phyloP scores from a whole-genome alignment of 495 filamentous ascomycete species.

The Penicillium pancosmium region DNA sequence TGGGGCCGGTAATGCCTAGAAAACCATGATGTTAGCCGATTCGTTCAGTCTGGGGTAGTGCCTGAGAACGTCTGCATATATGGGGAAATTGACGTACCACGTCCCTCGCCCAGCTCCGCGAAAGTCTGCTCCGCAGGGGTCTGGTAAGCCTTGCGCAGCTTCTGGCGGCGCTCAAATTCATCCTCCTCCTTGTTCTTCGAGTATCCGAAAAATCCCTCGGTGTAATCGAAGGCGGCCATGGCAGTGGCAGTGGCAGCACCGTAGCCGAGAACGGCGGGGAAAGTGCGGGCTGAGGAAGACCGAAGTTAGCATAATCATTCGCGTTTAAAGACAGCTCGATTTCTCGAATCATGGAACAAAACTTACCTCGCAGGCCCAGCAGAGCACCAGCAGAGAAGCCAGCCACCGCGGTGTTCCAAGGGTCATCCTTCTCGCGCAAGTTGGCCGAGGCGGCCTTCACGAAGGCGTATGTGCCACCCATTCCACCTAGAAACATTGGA shows the following conservation, averaged over 20 bases:
- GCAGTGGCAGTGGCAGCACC: constrained; percentile 65
- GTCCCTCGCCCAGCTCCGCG: constrained; percentile 81
- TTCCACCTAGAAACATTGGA: constrained; percentile 60
- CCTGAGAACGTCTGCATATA: background rate
- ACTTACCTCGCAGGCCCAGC: constrained; percentile 65
- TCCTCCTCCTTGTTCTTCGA: constrained; percentile 63
- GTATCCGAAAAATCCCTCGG: constrained; percentile 69
- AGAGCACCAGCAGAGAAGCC: constrained; percentile 73
- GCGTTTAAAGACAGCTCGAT: background rate
- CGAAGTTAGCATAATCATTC: background rate
- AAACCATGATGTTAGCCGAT: background rate
- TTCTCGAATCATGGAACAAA: background rate
- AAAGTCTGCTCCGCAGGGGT: constrained; percentile 82
- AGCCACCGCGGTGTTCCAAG: constrained; percentile 68
- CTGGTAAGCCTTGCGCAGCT: constrained; percentile 71
- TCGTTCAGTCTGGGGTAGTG: background rate
- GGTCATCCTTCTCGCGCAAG: constrained; percentile 74
- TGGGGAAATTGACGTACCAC: constrained; percentile 60
- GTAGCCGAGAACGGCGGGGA: constrained; percentile 79
- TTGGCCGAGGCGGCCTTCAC: constrained; percentile 72
- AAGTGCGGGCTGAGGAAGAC: constrained; percentile 62
- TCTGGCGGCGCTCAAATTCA: constrained; percentile 79
- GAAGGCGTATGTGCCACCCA: constrained; percentile 81
- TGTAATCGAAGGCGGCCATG: constrained; percentile 74
- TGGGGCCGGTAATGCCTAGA: constrained; percentile 77